Base-by-base conservation (phyloP, 176 grass and related monocot species). In the Carex littledalei region DNA sequence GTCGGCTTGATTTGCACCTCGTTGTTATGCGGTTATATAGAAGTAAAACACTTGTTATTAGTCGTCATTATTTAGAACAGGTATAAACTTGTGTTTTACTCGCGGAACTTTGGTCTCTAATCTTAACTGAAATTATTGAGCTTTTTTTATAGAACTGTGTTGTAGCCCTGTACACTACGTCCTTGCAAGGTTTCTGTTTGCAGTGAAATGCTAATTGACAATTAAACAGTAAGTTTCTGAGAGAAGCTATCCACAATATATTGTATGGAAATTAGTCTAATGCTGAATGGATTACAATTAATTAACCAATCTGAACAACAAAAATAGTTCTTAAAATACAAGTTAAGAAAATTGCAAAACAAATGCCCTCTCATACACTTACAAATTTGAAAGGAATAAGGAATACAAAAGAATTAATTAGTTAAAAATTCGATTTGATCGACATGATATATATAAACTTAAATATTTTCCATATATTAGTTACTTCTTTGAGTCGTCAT, bases 351-450 rank as follows among this genome's bases (percentile, higher is more conserved):
- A 86, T 9, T 81, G 84, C 64, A 20, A 87, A 63, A 68, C 43
- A 81, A 50, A 89, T 85, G 80, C 72, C 70, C 63, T 73, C 81
- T 79, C 53, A 87, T 85, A 84, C 84, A 87, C 72, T 91, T 90
- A 85, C 60, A 86, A 71, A 29, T 29, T 90, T 74, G 58, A 32
- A 89, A 63, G 86, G 66, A 74, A 84, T 50, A 21, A 73, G 76
- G 22, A 24, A 21, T 80, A n/a, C 80, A 62, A 94, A 86, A 68
- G 84, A 91, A 89, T 90, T 81, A 7, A 50, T 50, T 12, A 77
- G 84, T 94, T 87, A 94, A 87, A 85, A 39, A 39, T 39, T 39
- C 5, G 86, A 88, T 62, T 63, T 58, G 73, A 89, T 87, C 84
- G 41, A 84, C 62, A 59, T 12, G 8, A 37, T 81, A 12, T 88